These are phyloP conservation scores for Phytophthora pinifolia DNA, from an alignment of 352 stramenopile species.

Conservation along the genomic window DNA sequence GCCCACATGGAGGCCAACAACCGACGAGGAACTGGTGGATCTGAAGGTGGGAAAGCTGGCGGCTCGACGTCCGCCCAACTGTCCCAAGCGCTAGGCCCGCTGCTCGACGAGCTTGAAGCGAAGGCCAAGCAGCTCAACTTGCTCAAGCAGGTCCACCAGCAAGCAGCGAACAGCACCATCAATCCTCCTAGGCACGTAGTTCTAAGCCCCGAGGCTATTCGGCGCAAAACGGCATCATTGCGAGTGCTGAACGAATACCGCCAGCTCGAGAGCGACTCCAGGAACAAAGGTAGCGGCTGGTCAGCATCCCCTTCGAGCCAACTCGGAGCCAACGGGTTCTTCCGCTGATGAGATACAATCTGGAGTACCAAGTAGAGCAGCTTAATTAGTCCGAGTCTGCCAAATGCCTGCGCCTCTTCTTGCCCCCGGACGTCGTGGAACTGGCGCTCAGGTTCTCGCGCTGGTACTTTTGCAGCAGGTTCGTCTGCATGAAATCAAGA, in stretches of 20 bases:
- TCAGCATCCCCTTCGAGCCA: conserved; percentile 9
- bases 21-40: conserved; percentile 9
- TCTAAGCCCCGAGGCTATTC: conserved; percentile 55
- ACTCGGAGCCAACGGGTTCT: conserved; percentile 12
- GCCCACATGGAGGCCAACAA: conserved; percentile 37
- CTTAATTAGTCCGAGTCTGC: conserved; percentile 28
- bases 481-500: conserved; percentile 32
- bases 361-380: conserved; percentile 11
- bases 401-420: conserved; percentile 33
- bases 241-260: conserved; percentile 69
- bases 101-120: conserved; percentile 62
- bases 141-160: conserved; percentile 63
- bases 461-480: conserved; percentile 59
- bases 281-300: conserved; percentile 32
- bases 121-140: conserved; percentile 72
- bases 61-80: conserved; percentile 33
- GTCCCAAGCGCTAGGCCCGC: conserved; percentile 39
- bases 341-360: conserved; percentile 13
- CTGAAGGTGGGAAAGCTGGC: conserved; percentile 6
- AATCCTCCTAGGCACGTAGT: conserved; percentile 54
- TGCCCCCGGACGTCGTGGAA: conserved; percentile 13
- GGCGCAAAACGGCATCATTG: conserved; percentile 62
- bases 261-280: conserved; percentile 54
- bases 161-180: conserved; percentile 58
- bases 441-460: conserved; percentile 39